Conservation (phyloP, 2,329 filamentous ascomycete species). For the Botrytis deweyae region DNA sequence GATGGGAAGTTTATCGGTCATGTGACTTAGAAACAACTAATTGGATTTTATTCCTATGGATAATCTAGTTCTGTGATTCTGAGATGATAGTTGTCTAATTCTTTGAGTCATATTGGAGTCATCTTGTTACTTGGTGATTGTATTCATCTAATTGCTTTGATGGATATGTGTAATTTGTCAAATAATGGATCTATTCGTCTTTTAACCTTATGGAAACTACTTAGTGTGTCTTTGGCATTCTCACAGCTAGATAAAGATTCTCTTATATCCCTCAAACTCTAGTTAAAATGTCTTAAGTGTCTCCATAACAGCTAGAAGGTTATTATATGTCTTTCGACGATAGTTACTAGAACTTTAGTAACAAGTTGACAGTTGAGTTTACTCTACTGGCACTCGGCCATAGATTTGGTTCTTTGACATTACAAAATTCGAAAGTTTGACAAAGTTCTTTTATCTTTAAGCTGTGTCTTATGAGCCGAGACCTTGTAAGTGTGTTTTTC, state of each 20-base stretch:
- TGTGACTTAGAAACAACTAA: background rate
- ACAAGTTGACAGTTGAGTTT: background rate
- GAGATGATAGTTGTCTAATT: background rate
- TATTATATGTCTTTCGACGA: background rate
- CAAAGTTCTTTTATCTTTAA: background rate
- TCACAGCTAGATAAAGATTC: background rate
- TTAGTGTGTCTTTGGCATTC: rapidly evolving
- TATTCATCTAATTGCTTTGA: background rate
- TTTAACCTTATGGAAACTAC: background rate
- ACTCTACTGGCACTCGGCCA: background rate
- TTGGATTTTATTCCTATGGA: background rate
- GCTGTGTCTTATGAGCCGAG: background rate
- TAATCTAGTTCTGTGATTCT: background rate
- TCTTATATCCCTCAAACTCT: background rate
- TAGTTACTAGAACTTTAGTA: background rate
- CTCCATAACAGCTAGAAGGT: background rate
- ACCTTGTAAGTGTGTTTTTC: background rate
- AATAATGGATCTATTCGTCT: background rate
- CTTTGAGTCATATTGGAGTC: rapidly evolving
- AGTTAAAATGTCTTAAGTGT: background rate
- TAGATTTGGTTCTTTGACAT: background rate
- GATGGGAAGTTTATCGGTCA: background rate
- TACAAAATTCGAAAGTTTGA: background rate
- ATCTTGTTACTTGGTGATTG: background rate
- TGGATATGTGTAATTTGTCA: background rate